phyloP scores from a whole-genome alignment of 164 flowering plant genomes.

The Vitis riparia region DNA sequence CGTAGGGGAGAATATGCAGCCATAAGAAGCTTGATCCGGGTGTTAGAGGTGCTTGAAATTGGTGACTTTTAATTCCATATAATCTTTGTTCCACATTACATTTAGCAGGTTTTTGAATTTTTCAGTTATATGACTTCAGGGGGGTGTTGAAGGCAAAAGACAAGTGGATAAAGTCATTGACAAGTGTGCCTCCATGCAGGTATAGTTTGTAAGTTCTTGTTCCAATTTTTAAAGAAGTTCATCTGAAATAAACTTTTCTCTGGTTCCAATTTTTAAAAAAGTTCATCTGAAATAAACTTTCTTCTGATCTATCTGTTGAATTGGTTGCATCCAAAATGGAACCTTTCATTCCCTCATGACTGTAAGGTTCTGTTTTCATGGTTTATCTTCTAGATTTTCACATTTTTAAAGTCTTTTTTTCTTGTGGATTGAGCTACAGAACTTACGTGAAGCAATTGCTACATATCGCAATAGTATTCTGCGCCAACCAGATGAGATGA shows the following conservation, averaged over 20 bases:
- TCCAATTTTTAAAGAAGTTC: not conserved
- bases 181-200: slow-evolving; percentile 98
- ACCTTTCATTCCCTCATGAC: too few species aligned
- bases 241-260: not conserved
- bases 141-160: slow-evolving; percentile 95
- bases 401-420: slow-evolving; percentile 11
- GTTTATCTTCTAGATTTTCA: not conserved
- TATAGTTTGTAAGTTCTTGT: slow-evolving; percentile 17
- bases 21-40: slow-evolving; percentile 89
- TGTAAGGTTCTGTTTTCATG: slow-evolving; percentile 1
- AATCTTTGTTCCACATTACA: not conserved
- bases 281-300: too few species aligned
- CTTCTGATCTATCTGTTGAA: too few species aligned
- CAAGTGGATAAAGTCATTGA: slow-evolving; percentile 98
- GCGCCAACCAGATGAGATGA: slow-evolving; percentile 94
- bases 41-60: slow-evolving; percentile 49
- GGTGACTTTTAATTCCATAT: not conserved
- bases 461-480: slow-evolving; percentile 85
- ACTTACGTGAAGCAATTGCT: slow-evolving; percentile 94
- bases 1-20: slow-evolving; percentile 95
- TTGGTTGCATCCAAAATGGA: too few species aligned
- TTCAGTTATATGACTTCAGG: slow-evolving; percentile 45
- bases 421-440: slow-evolving; percentile 44
- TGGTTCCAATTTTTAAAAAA: not conserved
- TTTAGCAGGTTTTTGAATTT: not conserved